Base-by-base conservation (phyloP, 2,329 filamentous ascomycete species). In the Pestalotiopsis sp. region DNA sequence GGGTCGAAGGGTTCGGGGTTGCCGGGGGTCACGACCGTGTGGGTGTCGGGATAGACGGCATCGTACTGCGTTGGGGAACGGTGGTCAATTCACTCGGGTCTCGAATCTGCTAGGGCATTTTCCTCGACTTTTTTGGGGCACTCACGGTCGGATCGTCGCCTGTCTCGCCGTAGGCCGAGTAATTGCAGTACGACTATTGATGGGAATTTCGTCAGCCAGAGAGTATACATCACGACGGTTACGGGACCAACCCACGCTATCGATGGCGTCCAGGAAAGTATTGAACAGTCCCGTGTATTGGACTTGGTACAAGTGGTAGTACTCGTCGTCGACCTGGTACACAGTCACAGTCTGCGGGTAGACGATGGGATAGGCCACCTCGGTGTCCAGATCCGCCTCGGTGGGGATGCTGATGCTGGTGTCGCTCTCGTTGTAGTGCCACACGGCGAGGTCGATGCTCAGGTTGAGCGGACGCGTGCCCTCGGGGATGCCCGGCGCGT, bases 281-380 rank as follows among this genome's bases (percentile, higher is more conserved):
- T 84, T 84, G 61, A 72, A 75, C 38, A 73, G 56, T 69, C 75
- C 76, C 2, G 73, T 72, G 64, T 78, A 68, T 23, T 73, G 74
- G 5, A 68, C 63, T 13, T 58, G 45, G 20, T 72, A 60, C 0
- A 70, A 68, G 23, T 73, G 78, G 63, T 84, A 83, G 57, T 81
- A 73, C 45, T 79, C 76, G 75, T 85, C 85, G 67, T 87, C 85
- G 0, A 83, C 82, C 73, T 84, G 81, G 71, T 78, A 85, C 1
- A 84, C 73, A 2, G 83, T 81, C 0, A 83, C 77, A n/a, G 79
- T 80, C 72, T 87, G 85, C 1, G 86, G 86, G 75, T 82, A 87
- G 72, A 87, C 83, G 67, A 88, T 77, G 0, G 85, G 83, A 68
- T 83, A 84, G 17, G 79, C 78, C 31, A 84, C 78, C 69, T 84